Percentiles rank a stretch among this genome's conserved stretches.
phyloP scores from a whole-genome alignment of 2,329 filamentous ascomycete species.

The Xylaria sp. region DNA sequence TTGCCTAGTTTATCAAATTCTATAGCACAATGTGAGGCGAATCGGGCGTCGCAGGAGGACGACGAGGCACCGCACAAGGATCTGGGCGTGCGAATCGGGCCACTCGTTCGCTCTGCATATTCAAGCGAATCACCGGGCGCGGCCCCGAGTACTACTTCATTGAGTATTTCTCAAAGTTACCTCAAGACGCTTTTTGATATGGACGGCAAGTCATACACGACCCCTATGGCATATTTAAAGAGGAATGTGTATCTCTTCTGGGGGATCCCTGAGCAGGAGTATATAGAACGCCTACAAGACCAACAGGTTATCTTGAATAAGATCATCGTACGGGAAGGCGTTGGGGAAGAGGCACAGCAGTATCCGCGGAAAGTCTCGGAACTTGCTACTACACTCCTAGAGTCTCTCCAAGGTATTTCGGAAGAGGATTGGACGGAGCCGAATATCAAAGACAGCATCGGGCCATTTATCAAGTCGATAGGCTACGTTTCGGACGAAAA shows the following conservation, averaged over 20 bases:
- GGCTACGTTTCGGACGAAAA: constrained; percentile 22
- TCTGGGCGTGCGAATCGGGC: constrained; percentile 35
- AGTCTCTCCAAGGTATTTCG: constrained; percentile 34
- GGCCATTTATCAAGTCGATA: constrained; percentile 43
- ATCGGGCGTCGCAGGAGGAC: constrained; percentile 9
- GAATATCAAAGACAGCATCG: constrained; percentile 33
- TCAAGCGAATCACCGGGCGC: constrained; percentile 2
- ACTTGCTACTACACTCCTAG: constrained; percentile 35
- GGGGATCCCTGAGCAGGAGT: constrained; percentile 38
- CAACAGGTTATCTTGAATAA: constrained; percentile 4
- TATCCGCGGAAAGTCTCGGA: constrained; percentile 31
- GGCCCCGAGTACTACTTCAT: background rate
- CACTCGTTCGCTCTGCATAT: constrained; percentile 12
- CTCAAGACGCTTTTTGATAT: constrained; percentile 39
- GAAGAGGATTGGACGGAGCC: constrained; percentile 40
- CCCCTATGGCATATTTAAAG: constrained; percentile 31
- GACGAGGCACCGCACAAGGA: background rate
- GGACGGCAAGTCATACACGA: constrained; percentile 38
- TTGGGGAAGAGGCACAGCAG: constrained; percentile 17
- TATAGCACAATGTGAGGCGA: constrained; percentile 36
- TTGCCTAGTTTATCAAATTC: constrained; percentile 29
- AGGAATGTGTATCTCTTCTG: constrained; percentile 47
- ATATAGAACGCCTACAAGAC: constrained; percentile 31
- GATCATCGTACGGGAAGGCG: constrained; percentile 22
- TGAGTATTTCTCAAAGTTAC: constrained; percentile 34